Percentiles rank a stretch among this genome's conserved stretches.
phyloP scores from a whole-genome alignment of 148 eudicot genomes.

The Camellia japonica region DNA sequence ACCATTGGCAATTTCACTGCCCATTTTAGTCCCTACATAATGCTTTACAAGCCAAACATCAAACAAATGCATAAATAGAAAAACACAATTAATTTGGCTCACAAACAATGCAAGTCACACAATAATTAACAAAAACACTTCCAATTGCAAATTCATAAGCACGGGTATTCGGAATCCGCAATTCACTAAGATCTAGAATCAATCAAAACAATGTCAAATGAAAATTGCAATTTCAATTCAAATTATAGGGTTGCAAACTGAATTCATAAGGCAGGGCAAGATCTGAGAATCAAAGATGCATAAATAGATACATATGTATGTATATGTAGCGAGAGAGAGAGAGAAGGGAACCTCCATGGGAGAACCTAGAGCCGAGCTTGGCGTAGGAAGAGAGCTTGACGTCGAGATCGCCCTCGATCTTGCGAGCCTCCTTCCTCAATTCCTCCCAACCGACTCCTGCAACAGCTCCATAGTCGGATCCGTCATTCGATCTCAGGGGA shows the following conservation, averaged over 20 bases:
- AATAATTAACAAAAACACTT: not conserved
- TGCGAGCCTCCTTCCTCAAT: constrained; percentile 84
- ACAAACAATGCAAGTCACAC: not conserved
- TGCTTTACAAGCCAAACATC: no score
- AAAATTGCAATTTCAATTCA: no score
- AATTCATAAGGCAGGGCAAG: no score
- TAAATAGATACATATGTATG: not conserved
- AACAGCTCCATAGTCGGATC: constrained; percentile 52
- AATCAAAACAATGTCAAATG: no score
- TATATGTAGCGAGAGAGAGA: not conserved
- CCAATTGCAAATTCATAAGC: not conserved
- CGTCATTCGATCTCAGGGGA: constrained; percentile 20
- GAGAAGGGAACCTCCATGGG: constrained; percentile 45
- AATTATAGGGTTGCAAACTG: no score
- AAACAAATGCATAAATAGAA: no score
- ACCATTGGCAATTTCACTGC: no score
- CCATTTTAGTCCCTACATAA: no score
- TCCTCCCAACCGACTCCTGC: constrained; percentile 97
- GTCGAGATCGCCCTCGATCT: constrained; percentile 95
- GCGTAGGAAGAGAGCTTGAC: constrained; percentile 94
- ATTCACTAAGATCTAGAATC: no score
- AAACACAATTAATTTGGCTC: no score
- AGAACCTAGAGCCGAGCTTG: constrained; percentile 72
- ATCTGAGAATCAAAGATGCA: no score
- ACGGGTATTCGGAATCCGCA: no score